Evolutionary conservation across 345 rosid species (phyloP).

Genomic region (Eucalyptus brandiana): DNA sequence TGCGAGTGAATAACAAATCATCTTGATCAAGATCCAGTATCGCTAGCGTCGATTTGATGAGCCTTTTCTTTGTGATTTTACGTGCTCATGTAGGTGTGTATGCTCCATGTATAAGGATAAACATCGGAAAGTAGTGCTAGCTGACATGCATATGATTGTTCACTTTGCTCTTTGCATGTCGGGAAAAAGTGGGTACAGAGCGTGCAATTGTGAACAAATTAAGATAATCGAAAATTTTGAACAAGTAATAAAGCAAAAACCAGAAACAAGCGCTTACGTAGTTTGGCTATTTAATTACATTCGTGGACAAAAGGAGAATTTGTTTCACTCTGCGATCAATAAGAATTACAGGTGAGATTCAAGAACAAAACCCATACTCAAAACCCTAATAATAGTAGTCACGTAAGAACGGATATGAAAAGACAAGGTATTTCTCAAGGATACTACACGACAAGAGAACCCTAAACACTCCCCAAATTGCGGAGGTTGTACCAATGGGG

Average conservation of each 20-base stretch:
- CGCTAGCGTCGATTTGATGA: neutral
- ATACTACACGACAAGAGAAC: neutral
- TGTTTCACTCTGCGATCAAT: neutral
- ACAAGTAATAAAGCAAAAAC: neutral
- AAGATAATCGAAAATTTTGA: neutral
- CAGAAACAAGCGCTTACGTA: neutral
- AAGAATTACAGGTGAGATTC: neutral
- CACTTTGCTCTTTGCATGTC: neutral
- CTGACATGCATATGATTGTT: neutral
- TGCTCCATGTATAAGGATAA: neutral
- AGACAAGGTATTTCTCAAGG: neutral
- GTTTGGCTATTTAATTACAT: neutral
- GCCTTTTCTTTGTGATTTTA: neutral
- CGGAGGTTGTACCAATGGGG: too few species aligned
- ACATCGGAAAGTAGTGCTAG: neutral
- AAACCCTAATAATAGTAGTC: neutral
- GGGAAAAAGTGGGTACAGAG: neutral
- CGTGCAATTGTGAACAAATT: neutral
- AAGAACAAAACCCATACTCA: neutral
- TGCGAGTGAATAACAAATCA: neutral
- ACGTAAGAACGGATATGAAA: neutral
- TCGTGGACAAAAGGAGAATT: neutral
- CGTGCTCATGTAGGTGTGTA: neutral
- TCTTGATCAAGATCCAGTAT: neutral
- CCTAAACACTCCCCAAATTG: neutral